phyloP scores from a whole-genome alignment of 2,329 filamentous ascomycete genomes.

The Herpotrichia juniperi region DNA sequence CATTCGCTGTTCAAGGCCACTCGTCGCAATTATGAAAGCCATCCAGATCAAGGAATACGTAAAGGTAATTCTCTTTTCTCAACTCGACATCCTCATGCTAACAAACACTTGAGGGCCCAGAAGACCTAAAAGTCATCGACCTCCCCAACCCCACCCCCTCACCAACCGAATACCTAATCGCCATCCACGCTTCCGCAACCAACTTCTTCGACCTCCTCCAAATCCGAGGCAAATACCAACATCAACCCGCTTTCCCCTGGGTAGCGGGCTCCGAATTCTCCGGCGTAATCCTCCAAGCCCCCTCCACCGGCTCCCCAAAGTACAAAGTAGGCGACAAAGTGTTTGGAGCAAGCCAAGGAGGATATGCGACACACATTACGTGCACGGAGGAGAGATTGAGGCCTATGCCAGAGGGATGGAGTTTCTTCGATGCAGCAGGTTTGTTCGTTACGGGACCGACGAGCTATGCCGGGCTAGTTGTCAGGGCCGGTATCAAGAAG shows the following conservation, averaged over 20 bases:
- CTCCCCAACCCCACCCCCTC: conserved; percentile 77
- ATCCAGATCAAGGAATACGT: conserved; percentile 78
- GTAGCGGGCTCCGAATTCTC: conserved; percentile 86
- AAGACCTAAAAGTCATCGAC: conserved; percentile 75
- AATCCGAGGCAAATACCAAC: conserved; percentile 93
- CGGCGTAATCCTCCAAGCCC: conserved; percentile 74
- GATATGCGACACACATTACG: conserved; percentile 78
- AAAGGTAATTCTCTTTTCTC: conserved; percentile 62
- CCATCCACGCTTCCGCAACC: conserved; percentile 83
- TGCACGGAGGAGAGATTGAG: conserved; percentile 71
- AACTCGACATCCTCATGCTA: conserved; percentile 9
- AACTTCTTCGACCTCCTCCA: conserved; percentile 99
- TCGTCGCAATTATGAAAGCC: conserved; percentile 65
- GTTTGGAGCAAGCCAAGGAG: conserved; percentile 86
- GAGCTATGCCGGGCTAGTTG: conserved; percentile 81
- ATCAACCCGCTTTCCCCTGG: conserved; percentile 89
- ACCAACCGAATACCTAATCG: conserved; percentile 80
- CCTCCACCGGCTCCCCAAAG: conserved; percentile 59
- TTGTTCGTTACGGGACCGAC: conserved; percentile 93
- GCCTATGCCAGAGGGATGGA: conserved; percentile 81
- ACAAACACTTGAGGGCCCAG: conserved; percentile 64
- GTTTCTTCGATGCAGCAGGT: conserved; percentile 82
- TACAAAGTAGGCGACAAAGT: conserved; percentile 82
- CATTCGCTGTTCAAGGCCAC: background rate
- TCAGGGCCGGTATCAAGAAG: conserved; percentile 74